Evolutionary conservation across 1,284 basidiomycete species (phyloP), one percentile per base, ranked within the genome.

Genomic region (Tilletia caries): DNA sequence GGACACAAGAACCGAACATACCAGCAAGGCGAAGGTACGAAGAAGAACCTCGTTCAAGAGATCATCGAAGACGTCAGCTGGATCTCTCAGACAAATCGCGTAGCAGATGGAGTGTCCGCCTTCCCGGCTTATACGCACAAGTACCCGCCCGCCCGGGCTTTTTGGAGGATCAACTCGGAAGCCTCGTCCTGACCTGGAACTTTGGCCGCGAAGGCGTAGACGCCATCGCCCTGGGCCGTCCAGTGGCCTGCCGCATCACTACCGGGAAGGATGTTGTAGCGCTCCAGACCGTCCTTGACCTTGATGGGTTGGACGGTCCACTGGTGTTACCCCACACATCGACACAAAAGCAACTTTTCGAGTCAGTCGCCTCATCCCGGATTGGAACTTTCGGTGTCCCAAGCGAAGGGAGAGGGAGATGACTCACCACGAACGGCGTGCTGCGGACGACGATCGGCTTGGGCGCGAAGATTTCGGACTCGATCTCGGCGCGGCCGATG

Each of bases 401-500:
- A n/a, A n/a, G n/a, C n/a, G n/a, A n/a, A 20, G 43, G 10, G 46
- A 50, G 5, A 50, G 25, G 25, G 20, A 23, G 10, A 10, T 10
- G 46, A 62, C 58, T 62, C 1, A 62, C 58, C 4, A 29, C 32
- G 58, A 33, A 62, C 2, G 58, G 58, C 27, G 58, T 62, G 32
- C 34, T 29, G 32, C 58, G 58, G 4, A 62, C 58, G 32, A 62
- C 34, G 58, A 62, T 62, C 29, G 58, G 58, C 58, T 62, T 62
- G 32, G 58, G 58, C 12, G 58, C 58, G 58, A 33, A 62, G 29
- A 62, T 29, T 8, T 10, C 32, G 1, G 58, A 33, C 58, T 62
- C 58, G 58, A 62, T 34, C 29, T 62, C 58, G 15, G 58, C 58
- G 33, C 58, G 58, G 58, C 58, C 58, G 33, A 62, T 62, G 58